Percentiles rank a stretch among this genome's conserved stretches.
Conservation (phyloP, 257 asterid species). For the Verbena officinalis region DNA sequence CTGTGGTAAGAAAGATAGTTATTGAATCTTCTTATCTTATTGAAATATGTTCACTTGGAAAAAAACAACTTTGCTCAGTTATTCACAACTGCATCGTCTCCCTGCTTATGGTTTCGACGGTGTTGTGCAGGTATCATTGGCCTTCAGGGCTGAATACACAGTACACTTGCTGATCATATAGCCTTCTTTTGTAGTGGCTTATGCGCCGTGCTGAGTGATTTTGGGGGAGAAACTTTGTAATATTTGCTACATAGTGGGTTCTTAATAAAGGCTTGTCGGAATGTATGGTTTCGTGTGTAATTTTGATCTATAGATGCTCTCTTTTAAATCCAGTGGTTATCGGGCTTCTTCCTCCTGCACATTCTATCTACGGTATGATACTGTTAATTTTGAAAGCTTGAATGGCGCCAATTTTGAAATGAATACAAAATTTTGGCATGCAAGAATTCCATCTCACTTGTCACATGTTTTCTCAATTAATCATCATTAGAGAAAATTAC, state of each 20-base stretch:
- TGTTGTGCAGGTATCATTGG: slow-evolving; percentile 55
- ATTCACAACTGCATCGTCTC: not conserved
- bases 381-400: no score
- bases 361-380: no score
- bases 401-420: no score
- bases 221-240: not conserved
- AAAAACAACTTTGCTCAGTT: no score
- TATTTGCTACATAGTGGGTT: not conserved
- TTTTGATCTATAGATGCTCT: not conserved
- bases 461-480: no score
- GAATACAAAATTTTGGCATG: no score
- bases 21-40: not conserved
- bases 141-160: slow-evolving; percentile 55
- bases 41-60: not conserved
- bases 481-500: no score
- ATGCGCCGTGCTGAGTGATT: not conserved
- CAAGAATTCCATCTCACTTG: no score
- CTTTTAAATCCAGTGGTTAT: not conserved
- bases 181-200: not conserved
- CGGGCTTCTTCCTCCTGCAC: not conserved
- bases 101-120: not conserved
- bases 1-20: slow-evolving; percentile 42
- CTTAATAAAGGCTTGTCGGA: slow-evolving; percentile 15
- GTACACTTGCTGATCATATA: not conserved
- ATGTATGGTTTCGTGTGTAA: not conserved